These are phyloP conservation scores for Picea sitchensis DNA, from an alignment of 75 land plant species.

Conservation along the genomic window DNA sequence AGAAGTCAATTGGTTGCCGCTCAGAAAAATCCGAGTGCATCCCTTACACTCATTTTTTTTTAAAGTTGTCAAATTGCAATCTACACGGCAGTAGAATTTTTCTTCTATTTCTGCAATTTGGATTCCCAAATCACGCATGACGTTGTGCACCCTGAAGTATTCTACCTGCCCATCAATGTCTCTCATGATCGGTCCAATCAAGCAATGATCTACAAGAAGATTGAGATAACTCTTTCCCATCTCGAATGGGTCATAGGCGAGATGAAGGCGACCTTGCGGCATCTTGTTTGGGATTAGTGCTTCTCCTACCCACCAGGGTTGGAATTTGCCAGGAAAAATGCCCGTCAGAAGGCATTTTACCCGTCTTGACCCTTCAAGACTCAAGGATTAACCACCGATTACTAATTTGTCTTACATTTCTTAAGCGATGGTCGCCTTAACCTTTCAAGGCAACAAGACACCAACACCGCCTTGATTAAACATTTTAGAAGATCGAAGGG, in stretches of 20 bases:
- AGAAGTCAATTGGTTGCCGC: neutral
- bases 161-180: neutral
- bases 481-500: no score
- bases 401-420: no score
- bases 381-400: no score
- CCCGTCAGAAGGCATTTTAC: no score
- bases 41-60: neutral
- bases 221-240: neutral
- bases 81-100: neutral
- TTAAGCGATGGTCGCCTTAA: no score
- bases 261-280: neutral
- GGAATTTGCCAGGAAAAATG: no score
- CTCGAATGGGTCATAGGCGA: neutral
- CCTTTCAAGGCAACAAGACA: no score
- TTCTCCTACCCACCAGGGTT: neutral
- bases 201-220: neutral
- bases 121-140: constrained; percentile 2
- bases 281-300: neutral
- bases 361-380: no score
- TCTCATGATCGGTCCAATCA: neutral
- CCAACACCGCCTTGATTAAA: no score
- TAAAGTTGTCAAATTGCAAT: neutral
- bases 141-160: constrained; percentile 4
- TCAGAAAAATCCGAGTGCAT: neutral
- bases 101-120: constrained; percentile 5